Base-by-base conservation (phyloP, 805 yeast genomes). In the Ogataea siamensis region DNA sequence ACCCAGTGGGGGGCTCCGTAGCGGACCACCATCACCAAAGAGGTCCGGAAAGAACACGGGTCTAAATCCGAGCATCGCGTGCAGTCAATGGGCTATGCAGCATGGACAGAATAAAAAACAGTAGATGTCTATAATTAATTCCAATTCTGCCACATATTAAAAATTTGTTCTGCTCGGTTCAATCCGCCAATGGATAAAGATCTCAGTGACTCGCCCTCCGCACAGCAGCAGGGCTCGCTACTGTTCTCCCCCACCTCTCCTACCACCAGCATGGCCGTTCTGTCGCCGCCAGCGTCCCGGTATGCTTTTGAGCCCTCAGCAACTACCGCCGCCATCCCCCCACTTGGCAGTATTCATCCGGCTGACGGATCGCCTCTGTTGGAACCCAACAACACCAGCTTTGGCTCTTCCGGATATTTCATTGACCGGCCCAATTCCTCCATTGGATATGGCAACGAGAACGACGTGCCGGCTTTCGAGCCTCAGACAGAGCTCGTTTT, bases 271-370 rank as follows among this genome's bases (percentile, higher is more conserved):
- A 60, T 63, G 58, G 70, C 70, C 5, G 50, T 67, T n/a, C 38
- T 67, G 18, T 66, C 71, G 0, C 71, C 72, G 3, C 67, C 71
- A 3, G 67, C 68, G 8, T 60, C 64, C 9, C 47, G 64, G 24
- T 60, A 60, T 42, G 64, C 64, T 3, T 60, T 60, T 42, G 60
- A 55, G 34, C 60, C 60, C 6, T 24, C 48, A 7, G 25, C 46
- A 12, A 38, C 48, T 11, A 51, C 54, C 24, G 40, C 53, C 13
- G 37, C 54, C 10, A 55, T 54, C 21, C 56, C 54, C 12, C 60
- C 60, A 12, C 43, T 57, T 11, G 42, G 42, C 15, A 44, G 43
- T 22, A 25, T 40, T 17, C 39, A 24, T 23, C 46, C 32, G 32
- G 37, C 37, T 38, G 39, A 40, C 22, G 32, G 40, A 36, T 45